Percentiles rank a stretch among this genome's conserved stretches.
phyloP scores from a whole-genome alignment of 139 green algal genomes.

The Tetradesmus obliquus region DNA sequence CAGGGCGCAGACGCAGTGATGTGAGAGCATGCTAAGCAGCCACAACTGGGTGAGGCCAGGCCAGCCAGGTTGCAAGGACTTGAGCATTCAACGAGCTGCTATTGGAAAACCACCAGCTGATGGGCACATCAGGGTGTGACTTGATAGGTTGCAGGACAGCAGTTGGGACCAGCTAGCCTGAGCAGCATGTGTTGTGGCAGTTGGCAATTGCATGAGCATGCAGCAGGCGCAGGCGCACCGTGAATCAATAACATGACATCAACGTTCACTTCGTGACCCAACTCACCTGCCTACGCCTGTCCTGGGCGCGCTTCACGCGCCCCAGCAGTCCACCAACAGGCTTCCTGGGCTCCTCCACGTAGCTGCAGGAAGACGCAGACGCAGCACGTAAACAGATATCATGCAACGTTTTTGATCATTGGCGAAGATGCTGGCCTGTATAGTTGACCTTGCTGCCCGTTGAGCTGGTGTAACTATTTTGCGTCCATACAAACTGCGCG shows the following conservation, averaged over 20 bases:
- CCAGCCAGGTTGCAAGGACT: too few species aligned
- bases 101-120: too few species aligned
- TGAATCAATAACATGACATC: not conserved
- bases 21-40: not conserved
- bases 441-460: not conserved
- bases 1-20: not conserved
- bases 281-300: conserved; percentile 19
- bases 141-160: not conserved
- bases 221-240: not conserved
- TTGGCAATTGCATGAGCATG: not conserved
- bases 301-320: conserved; percentile 31
- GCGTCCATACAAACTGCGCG: not conserved
- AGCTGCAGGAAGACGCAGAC: not conserved
- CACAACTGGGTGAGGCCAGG: not conserved
- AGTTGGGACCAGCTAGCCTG: not conserved
- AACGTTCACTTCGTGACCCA: not conserved
- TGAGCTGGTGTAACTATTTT: not conserved
- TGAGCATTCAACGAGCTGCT: not conserved
- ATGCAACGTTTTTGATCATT: not conserved
- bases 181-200: not conserved
- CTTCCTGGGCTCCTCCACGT: conserved; percentile 6
- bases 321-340: conserved; percentile 16
- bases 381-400: not conserved
- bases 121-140: not conserved
- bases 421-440: not conserved